Evolutionary conservation across 2,329 filamentous ascomycete species (phyloP).

Genomic region (Neofusicoccum sp.): DNA sequence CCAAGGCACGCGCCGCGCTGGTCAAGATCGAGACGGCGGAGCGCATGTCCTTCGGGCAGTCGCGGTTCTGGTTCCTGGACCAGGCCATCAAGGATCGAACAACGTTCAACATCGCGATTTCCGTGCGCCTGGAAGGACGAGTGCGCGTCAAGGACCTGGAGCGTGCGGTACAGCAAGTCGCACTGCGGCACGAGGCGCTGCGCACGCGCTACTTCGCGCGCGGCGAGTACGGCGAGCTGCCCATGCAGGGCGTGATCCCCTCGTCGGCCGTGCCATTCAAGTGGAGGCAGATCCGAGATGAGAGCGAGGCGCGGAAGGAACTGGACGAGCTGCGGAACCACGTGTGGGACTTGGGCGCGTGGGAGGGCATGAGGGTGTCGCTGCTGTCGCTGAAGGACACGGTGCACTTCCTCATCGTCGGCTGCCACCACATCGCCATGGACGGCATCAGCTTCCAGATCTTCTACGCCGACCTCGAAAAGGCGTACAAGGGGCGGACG

Average conservation of each 20-base stretch:
- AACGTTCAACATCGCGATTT: conserved; percentile 24
- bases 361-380: conserved; percentile 24
- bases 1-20: no score
- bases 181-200: conserved; percentile 23
- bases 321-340: conserved; percentile 13
- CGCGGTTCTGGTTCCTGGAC: conserved; percentile 26
- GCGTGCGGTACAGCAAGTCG: conserved; percentile 21
- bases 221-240: no score
- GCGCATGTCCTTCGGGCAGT: conserved; percentile 14
- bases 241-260: no score
- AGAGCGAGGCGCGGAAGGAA: background rate
- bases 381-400: conserved; percentile 20
- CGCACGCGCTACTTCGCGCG: conserved; percentile 22
- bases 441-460: conserved; percentile 31
- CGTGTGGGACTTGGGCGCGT: conserved; percentile 25
- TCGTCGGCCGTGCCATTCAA: no score
- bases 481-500: conserved; percentile 19
- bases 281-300: no score
- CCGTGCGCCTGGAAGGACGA: conserved; percentile 21
- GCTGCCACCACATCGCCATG: conserved; percentile 35
- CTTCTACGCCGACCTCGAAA: conserved; percentile 26
- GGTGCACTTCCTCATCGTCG: conserved; percentile 27
- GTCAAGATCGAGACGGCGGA: no score
- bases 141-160: conserved; percentile 19
- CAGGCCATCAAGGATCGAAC: conserved; percentile 25